Evolutionary conservation across 2,329 filamentous ascomycete genomes (phyloP).

Genomic region (Annulohypoxylon truncatum): DNA sequence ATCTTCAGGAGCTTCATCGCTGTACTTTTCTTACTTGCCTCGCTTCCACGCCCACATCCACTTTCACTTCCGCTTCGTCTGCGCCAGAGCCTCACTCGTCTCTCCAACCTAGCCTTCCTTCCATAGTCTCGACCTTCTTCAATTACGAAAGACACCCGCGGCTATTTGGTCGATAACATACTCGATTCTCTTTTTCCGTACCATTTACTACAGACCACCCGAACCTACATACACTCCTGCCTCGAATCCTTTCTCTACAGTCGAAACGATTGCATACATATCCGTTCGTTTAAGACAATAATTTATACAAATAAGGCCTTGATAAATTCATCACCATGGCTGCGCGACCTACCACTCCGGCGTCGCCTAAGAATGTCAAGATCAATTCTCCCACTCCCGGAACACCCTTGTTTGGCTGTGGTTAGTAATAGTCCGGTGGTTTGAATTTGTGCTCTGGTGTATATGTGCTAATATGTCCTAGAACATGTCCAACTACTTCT

Average conservation of each 20-base stretch:
- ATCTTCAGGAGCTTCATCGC: constrained; percentile 17
- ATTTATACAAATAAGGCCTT: background rate
- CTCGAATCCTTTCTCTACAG: background rate
- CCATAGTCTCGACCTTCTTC: background rate
- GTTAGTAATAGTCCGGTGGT: constrained; percentile 56
- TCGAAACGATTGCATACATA: constrained; percentile 5
- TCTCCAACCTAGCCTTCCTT: background rate
- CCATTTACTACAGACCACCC: background rate
- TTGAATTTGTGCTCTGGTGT: constrained; percentile 1
- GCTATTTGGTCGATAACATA: background rate
- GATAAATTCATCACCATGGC: constrained; percentile 42
- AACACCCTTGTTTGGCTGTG: constrained; percentile 72
- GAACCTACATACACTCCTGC: background rate
- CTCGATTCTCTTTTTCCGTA: background rate
- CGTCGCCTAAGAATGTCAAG: constrained; percentile 63
- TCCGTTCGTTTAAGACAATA: background rate
- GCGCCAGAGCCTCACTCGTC: constrained; percentile 2
- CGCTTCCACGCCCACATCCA: too few species aligned
- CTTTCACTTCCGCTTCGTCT: background rate
- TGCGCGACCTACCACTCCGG: constrained; percentile 49
- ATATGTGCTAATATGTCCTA: constrained; percentile 54
- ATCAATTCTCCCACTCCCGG: constrained; percentile 70
- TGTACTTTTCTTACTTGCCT: background rate
- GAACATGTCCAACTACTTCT: constrained; percentile 79
- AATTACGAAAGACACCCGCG: background rate